These are phyloP conservation scores for Quaeritorhiza haematococci DNA, from an alignment of 371 early-diverging fungal genomes.

Conservation along the genomic window DNA sequence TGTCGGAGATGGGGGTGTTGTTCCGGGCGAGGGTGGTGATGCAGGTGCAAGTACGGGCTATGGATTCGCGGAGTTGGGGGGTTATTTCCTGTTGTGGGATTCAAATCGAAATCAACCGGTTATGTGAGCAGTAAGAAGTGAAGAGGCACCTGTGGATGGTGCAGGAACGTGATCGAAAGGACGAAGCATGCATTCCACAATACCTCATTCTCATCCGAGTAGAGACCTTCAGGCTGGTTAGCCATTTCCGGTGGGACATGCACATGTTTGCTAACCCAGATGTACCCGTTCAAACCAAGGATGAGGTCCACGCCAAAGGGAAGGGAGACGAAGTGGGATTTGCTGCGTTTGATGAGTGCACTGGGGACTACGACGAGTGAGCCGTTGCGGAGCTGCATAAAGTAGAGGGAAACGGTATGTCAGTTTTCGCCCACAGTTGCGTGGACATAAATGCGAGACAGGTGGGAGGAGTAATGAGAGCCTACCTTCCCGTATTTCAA, in stretches of 20 bases:
- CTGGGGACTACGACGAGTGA: slow-evolving; percentile 81
- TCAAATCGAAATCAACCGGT: slow-evolving; percentile 17
- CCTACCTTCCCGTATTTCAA: slow-evolving; percentile 90
- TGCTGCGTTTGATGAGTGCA: slow-evolving; percentile 79
- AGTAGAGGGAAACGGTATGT: not conserved
- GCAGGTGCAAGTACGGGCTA: slow-evolving; percentile 85
- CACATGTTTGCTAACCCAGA: slow-evolving; percentile 86
- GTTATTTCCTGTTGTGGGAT: slow-evolving; percentile 56
- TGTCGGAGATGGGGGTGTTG: slow-evolving; percentile 77
- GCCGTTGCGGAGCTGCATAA: slow-evolving; percentile 75
- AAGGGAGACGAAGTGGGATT: slow-evolving; percentile 85
- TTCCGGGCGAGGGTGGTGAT: slow-evolving; percentile 71
- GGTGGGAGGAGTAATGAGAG: not conserved
- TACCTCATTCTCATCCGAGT: slow-evolving; percentile 77
- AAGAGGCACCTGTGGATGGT: not conserved
- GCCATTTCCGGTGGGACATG: slow-evolving; percentile 41
- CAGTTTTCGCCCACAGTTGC: not conserved
- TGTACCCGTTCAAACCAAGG: slow-evolving; percentile 94
- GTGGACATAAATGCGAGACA: not conserved
- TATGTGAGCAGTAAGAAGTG: not conserved
- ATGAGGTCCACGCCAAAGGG: slow-evolving; percentile 76
- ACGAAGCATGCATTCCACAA: no score
- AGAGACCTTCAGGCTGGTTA: slow-evolving; percentile 65
- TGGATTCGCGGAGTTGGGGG: slow-evolving; percentile 61
- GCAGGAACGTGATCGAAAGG: not conserved